These are phyloP conservation scores for Thalassia testudinum DNA, from an alignment of 116 monocot species.

Conservation along the genomic window DNA sequence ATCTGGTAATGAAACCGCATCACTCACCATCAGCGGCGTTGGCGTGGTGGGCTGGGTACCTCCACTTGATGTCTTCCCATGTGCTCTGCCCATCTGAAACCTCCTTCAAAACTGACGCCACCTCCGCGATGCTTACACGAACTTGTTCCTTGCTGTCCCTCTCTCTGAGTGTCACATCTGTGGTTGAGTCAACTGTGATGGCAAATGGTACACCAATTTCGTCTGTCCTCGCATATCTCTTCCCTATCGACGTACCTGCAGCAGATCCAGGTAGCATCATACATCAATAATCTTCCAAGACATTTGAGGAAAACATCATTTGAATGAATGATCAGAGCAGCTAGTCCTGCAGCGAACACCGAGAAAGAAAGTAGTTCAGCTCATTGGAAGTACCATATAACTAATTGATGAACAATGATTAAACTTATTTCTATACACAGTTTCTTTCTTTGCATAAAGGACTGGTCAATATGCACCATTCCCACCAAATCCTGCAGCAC, in stretches of 20 bases:
- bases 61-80: conserved; percentile 73
- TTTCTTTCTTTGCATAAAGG: too few relatives aligned
- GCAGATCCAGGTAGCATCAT: not conserved
- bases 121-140: conserved; percentile 47
- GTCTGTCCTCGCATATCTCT: conserved; percentile 85
- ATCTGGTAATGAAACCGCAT: not conserved
- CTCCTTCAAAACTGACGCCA: conserved; percentile 61
- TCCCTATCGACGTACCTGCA: conserved; percentile 87
- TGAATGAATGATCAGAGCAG: too few relatives aligned
- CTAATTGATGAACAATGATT: too few relatives aligned
- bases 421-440: too few relatives aligned
- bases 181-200: conserved; percentile 50
- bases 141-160: conserved; percentile 87
- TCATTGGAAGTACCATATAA: too few relatives aligned
- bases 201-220: conserved; percentile 94
- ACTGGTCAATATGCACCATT: too few relatives aligned
- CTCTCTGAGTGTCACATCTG: conserved; percentile 62
- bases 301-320: too few relatives aligned
- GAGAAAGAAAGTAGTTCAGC: too few relatives aligned
- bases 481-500: too few relatives aligned
- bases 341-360: too few relatives aligned
- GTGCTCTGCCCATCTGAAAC: conserved; percentile 73
- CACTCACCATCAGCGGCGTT: conserved; percentile 29
- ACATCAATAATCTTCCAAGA: too few relatives aligned
- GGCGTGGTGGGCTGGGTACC: conserved; percentile 45